Evolutionary conservation across 495 filamentous ascomycete species (phyloP), one percentile per base, ranked within the genome.

Genomic region (Pseudevernia furfuracea): DNA sequence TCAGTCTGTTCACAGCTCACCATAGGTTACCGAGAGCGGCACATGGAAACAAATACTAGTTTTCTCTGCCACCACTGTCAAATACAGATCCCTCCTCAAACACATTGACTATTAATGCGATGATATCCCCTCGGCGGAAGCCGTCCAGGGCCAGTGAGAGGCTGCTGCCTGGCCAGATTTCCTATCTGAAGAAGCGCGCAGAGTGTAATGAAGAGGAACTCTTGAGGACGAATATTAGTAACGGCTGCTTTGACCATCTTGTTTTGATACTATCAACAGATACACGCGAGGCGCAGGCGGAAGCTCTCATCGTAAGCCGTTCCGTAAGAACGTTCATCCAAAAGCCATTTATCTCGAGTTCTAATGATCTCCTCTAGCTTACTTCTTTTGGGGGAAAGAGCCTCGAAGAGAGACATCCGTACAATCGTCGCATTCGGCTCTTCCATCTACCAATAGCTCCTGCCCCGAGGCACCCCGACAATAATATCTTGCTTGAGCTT

Each of bases 391-490:
- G 44, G 6, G 44, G 44, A 48, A 48, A 25, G 23, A 23, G n/a
- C 4, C n/a, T 48, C 44, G n/a, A 48, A 48, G 44, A 48, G 44
- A 23, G 23, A 25, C 44, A 48, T 48, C 44, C 44, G 10, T 25
- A 48, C 44, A 48, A 48, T 25, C 44, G 44, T n/a, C 44, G 44
- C n/a, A 5, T 48, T 25, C 44, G 44, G 9, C 21, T 7, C 21
- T 48, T 48, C n/a, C 44, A 48, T 25, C 17, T 48, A 48, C 44
- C 44, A 25, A 48, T 48, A 48, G 44, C 44, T 48, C 44, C 44
- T 9, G 23, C 44, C 1, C 44, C 44, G 44, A 48, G 44, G 11
- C 44, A 48, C 10, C 44, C 44, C 12, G 44, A 48, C n/a, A 48
- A 48, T 25, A 10, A 10, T 21, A 48, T 48, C 44, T 21, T 48